Conservation (phyloP, 1,139 yeast genomes). For the Candida glucosophila region DNA sequence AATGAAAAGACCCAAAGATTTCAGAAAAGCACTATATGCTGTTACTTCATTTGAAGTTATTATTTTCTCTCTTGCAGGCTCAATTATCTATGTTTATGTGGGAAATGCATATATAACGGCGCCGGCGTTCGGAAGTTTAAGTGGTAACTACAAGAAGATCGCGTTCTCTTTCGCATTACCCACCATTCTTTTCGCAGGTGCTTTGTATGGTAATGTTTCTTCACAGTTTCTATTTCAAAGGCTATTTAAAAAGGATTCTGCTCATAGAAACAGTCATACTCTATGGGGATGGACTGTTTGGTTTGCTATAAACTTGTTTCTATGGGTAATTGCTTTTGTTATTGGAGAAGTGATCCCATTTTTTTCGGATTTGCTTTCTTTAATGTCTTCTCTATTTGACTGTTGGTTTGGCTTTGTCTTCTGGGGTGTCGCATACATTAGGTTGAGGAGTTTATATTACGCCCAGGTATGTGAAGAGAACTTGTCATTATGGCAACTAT, state of each 20-base stretch:
- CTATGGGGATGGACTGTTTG: slow-evolving; percentile 45
- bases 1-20: slow-evolving; percentile 50
- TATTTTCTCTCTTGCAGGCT: slow-evolving; percentile 45
- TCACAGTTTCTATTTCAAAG: slow-evolving; percentile 41
- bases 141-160: slow-evolving; percentile 37
- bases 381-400: slow-evolving; percentile 58
- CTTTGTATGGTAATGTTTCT: slow-evolving; percentile 47
- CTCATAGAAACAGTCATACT: slow-evolving; percentile 42
- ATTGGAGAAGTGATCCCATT: slow-evolving; percentile 59
- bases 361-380: slow-evolving; percentile 47
- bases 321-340: slow-evolving; percentile 48
- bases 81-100: slow-evolving; percentile 49
- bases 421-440: slow-evolving; percentile 57
- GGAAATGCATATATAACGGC: slow-evolving; percentile 48
- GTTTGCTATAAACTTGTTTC: slow-evolving; percentile 30
- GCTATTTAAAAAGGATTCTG: slow-evolving; percentile 33
- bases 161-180: slow-evolving; percentile 58
- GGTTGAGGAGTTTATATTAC: slow-evolving; percentile 20
- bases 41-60: slow-evolving; percentile 44
- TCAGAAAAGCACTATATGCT: slow-evolving; percentile 45
- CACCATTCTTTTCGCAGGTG: slow-evolving; percentile 48
- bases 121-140: slow-evolving; percentile 51
- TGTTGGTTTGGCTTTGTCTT: slow-evolving; percentile 60
- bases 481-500: slow-evolving; percentile 9
- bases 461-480: slow-evolving; percentile 10